Percentiles rank a stretch among this genome's conserved stretches.
These are phyloP conservation scores for Pseudogymnoascus sp. DNA, from an alignment of 2,329 filamentous ascomycete species.

Conservation along the genomic window DNA sequence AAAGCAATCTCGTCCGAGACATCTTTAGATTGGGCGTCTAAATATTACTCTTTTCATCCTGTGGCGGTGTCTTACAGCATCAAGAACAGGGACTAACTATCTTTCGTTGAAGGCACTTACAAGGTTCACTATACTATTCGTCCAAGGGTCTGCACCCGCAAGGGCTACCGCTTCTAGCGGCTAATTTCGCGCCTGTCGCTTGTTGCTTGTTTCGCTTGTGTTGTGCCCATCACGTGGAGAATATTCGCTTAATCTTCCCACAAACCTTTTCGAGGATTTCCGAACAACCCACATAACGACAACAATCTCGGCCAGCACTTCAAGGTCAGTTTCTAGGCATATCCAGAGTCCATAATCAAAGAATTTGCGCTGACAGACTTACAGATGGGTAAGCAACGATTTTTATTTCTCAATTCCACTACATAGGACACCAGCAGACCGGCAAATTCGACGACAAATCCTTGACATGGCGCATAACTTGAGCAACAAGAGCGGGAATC, in stretches of 20 bases:
- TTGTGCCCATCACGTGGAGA: neutral
- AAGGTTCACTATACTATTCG: neutral
- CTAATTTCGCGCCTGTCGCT: constrained; percentile 2
- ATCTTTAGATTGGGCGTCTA: neutral
- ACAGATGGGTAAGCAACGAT: constrained; percentile 53
- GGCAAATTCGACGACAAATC: constrained; percentile 1
- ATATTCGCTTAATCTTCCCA: constrained; percentile 8
- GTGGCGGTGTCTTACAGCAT: neutral
- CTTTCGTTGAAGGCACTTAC: neutral
- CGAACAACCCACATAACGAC: constrained; percentile 28
- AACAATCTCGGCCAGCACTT: constrained; percentile 36
- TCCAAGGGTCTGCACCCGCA: neutral
- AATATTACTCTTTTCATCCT: neutral
- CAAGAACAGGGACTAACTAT: neutral
- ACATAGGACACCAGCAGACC: neutral
- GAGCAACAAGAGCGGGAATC: neutral
- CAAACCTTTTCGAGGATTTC: constrained; percentile 8
- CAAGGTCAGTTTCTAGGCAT: constrained; percentile 38
- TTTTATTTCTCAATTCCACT: constrained; percentile 18
- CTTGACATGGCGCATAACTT: neutral
- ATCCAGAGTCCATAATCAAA: constrained; percentile 18
- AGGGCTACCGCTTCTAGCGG: neutral
- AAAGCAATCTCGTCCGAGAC: neutral
- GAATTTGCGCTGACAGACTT: constrained; percentile 25
- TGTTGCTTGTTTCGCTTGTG: constrained; percentile 5